These are phyloP conservation scores for Hypoxylon fragiforme DNA, from an alignment of 495 filamentous ascomycete species.

Conservation along the genomic window DNA sequence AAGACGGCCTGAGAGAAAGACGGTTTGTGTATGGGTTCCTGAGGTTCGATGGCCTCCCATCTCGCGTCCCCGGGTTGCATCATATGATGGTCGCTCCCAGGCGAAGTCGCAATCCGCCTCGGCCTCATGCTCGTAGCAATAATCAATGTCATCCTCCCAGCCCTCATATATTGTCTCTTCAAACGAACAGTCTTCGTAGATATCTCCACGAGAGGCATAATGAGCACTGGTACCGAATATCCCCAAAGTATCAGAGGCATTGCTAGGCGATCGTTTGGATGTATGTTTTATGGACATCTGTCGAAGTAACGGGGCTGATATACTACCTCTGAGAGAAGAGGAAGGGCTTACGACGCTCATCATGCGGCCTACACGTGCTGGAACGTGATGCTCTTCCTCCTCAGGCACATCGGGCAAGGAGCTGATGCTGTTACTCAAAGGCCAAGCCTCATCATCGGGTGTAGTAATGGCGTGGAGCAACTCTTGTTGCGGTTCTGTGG, in stretches of 20 bases:
- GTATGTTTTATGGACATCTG: conserved; percentile 38
- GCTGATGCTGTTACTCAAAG: conserved; percentile 50
- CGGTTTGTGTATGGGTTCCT: conserved; percentile 32
- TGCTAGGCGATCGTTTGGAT: conserved; percentile 44
- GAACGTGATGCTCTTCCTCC: conserved; percentile 61
- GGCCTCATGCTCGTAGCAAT: conserved; percentile 86
- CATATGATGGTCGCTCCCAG: conserved; percentile 66
- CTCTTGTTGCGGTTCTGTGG: conserved; percentile 17
- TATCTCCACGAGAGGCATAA: conserved; percentile 33
- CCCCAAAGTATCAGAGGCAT: conserved; percentile 51
- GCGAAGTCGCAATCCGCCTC: conserved; percentile 91
- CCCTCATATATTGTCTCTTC: conserved; percentile 53
- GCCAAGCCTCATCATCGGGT: conserved; percentile 53
- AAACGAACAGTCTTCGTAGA: conserved; percentile 41
- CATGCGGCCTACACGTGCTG: conserved; percentile 36
- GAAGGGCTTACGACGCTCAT: conserved; percentile 46
- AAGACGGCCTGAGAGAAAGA: conserved; percentile 28
- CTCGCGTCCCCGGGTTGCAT: conserved; percentile 41
- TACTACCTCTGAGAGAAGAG: conserved; percentile 50
- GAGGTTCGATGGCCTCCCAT: conserved; percentile 25
- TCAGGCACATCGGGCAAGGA: conserved; percentile 72
- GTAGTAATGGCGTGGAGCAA: conserved; percentile 50
- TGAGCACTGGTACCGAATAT: conserved; percentile 43
- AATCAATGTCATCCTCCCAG: conserved; percentile 96
- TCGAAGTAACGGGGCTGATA: conserved; percentile 53